These are phyloP conservation scores for Podaxis sp. DNA, from an alignment of 768 basidiomycete species.

Conservation along the genomic window DNA sequence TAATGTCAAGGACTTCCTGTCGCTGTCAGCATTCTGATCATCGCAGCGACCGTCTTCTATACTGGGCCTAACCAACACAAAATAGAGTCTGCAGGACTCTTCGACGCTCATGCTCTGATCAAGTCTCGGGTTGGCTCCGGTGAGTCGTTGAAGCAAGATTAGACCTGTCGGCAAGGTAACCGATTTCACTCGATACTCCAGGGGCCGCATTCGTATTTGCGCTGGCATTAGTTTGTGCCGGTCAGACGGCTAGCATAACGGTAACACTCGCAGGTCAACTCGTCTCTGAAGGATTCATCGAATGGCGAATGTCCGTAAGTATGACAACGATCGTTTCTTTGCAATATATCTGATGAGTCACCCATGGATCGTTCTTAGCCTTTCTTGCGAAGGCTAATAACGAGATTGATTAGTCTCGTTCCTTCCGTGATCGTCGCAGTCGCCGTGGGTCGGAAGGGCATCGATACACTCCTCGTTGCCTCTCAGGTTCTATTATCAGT, in stretches of 20 bases:
- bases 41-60: conserved; percentile 73
- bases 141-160: conserved; percentile 24
- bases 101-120: conserved; percentile 69
- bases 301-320: conserved; percentile 62
- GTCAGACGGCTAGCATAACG: conserved; percentile 76
- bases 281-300: conserved; percentile 77
- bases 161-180: neutral
- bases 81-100: conserved; percentile 56
- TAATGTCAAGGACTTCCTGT: neutral
- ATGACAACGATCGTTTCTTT: neutral
- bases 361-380: conserved; percentile 31
- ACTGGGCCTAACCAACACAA: conserved; percentile 28
- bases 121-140: conserved; percentile 53
- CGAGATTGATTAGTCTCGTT: conserved; percentile 66
- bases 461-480: conserved; percentile 67
- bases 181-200: conserved; percentile 22
- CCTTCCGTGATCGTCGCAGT: conserved; percentile 68
- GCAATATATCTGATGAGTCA: neutral
- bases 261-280: conserved; percentile 80
- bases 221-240: conserved; percentile 68
- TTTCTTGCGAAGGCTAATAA: conserved; percentile 64
- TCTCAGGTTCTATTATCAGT: conserved; percentile 77
- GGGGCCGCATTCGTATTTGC: conserved; percentile 73
- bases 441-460: conserved; percentile 61
- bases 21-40: conserved; percentile 58